These are phyloP conservation scores for Cryphonectria nitschkei DNA, from an alignment of 2,329 filamentous ascomycete species.

Conservation along the genomic window DNA sequence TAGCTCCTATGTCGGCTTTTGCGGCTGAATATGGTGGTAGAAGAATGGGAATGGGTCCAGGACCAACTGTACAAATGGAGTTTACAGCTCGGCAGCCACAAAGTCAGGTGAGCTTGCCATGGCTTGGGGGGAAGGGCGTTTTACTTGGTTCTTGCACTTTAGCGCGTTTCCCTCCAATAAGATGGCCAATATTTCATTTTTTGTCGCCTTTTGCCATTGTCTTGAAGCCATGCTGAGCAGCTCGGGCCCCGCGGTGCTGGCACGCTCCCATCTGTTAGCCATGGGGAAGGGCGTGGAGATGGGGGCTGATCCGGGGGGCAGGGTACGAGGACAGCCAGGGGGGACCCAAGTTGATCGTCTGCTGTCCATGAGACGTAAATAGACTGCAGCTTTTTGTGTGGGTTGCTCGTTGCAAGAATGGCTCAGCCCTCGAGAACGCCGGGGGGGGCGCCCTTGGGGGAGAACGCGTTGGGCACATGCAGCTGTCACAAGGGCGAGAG, in stretches of 20 bases:
- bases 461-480: neutral
- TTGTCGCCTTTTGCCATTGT: neutral
- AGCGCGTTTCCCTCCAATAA: neutral
- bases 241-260: neutral
- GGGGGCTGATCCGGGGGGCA: neutral
- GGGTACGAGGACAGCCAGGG: neutral
- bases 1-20: neutral
- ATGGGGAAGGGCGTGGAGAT: too few relatives aligned
- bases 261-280: neutral
- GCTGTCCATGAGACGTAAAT: neutral
- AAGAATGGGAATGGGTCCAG: neutral
- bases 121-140: neutral
- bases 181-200: neutral
- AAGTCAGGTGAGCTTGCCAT: neutral
- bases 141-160: neutral
- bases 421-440: neutral
- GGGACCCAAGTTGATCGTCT: neutral
- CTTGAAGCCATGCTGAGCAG: neutral
- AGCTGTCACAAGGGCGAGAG: neutral
- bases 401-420: neutral
- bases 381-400: neutral
- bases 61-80: neutral
- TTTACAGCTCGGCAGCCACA: constrained; percentile 2
- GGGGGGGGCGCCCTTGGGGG: too few relatives aligned
- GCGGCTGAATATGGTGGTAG: neutral